These are phyloP conservation scores for Mortierella sp. DNA, from an alignment of 371 early-diverging fungal genomes.

Conservation along the genomic window DNA sequence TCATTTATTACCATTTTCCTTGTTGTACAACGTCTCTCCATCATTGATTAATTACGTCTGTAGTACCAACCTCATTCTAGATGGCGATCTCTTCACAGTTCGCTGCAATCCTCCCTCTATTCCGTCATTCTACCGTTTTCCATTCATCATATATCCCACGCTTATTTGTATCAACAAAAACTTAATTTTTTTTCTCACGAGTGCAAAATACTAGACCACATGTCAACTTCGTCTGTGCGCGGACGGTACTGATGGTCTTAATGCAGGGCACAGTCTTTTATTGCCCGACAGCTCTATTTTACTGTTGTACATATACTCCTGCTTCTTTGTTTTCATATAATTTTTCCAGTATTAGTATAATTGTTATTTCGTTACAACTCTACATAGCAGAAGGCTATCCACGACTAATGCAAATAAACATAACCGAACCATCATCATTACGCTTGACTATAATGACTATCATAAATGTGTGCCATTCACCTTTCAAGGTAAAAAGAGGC, in stretches of 20 bases:
- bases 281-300: constrained; percentile 1
- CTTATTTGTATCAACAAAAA: constrained; percentile 3
- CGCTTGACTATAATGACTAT: no score
- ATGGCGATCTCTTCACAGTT: background rate
- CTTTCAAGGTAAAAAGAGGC: no score
- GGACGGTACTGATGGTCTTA: background rate
- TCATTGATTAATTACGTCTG: background rate
- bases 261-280: no score
- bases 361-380: no score
- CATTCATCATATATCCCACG: constrained; percentile 2
- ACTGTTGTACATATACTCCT: constrained; percentile 4
- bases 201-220: background rate
- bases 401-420: no score
- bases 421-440: no score
- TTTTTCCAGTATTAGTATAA: no score
- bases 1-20: background rate
- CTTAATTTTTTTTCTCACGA: background rate
- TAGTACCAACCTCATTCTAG: constrained; percentile 3
- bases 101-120: background rate
- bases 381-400: no score
- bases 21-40: background rate
- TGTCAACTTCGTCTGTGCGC: background rate
- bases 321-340: no score
- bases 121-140: background rate
- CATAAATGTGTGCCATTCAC: no score